phyloP scores from a whole-genome alignment of 2,329 filamentous ascomycete species.

The Proliferodiscus dingleyae region DNA sequence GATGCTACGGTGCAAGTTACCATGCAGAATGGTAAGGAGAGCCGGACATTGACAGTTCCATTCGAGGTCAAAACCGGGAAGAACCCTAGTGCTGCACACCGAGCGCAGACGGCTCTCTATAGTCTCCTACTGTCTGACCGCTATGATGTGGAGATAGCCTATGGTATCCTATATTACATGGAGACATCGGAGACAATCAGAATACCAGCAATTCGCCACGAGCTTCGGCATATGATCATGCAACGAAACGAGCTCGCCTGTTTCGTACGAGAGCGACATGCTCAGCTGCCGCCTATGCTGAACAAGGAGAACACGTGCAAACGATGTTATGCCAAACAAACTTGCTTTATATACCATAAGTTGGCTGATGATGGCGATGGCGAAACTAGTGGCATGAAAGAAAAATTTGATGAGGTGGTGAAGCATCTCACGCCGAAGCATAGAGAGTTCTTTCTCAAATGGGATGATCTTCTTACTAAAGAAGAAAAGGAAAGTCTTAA shows the following conservation, averaged over 20 bases:
- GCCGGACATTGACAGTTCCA: constrained; percentile 73
- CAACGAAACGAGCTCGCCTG: constrained; percentile 86
- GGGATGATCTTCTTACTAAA: constrained; percentile 88
- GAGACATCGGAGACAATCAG: constrained; percentile 82
- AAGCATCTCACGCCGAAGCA: constrained; percentile 70
- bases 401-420: constrained; percentile 77
- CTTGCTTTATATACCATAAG: constrained; percentile 92
- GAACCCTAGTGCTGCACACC: constrained; percentile 74
- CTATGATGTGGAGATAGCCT: constrained; percentile 87
- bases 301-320: constrained; percentile 76
- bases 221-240: constrained; percentile 94
- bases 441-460: constrained; percentile 84
- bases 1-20: constrained; percentile 91
- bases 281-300: constrained; percentile 79
- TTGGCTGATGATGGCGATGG: constrained; percentile 79
- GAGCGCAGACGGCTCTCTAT: constrained; percentile 91
- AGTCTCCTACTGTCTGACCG: constrained; percentile 88
- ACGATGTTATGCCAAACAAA: constrained; percentile 82
- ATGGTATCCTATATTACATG: constrained; percentile 91
- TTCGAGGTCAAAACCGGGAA: constrained; percentile 96
- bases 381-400: constrained; percentile 73
- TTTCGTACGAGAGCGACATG: constrained; percentile 74
- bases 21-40: constrained; percentile 64
- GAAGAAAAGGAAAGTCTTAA: constrained; percentile 90
- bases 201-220: constrained; percentile 78